These are phyloP conservation scores for Fermentozyma sake DNA, from an alignment of 1,139 yeast species.

Conservation along the genomic window DNA sequence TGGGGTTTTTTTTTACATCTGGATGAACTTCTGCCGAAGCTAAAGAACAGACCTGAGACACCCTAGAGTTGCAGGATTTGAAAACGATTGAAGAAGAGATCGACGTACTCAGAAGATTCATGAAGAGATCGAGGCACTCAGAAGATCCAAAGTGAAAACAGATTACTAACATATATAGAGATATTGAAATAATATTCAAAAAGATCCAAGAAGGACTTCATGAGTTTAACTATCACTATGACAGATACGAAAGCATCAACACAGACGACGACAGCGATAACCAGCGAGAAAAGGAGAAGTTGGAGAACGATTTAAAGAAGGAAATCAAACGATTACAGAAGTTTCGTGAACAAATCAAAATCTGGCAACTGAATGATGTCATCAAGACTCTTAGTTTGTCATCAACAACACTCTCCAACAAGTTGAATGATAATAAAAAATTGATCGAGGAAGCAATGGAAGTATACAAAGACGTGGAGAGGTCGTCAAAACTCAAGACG, in stretches of 20 bases:
- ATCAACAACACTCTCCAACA: slow-evolving; percentile 13
- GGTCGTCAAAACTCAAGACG: slow-evolving; percentile 42
- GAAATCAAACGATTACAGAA: slow-evolving; percentile 26
- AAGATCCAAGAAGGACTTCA: slow-evolving; percentile 26
- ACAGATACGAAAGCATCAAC: slow-evolving; percentile 33
- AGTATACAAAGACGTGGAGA: slow-evolving; percentile 44
- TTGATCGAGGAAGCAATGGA: slow-evolving; percentile 49
- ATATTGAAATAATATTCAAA: slow-evolving; percentile 24
- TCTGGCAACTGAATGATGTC: slow-evolving; percentile 37
- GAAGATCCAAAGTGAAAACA: background rate
- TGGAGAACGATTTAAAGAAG: slow-evolving; percentile 23
- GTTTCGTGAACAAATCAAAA: slow-evolving; percentile 26
- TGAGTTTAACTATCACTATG: slow-evolving; percentile 39
- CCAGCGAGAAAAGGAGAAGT: slow-evolving; percentile 23
- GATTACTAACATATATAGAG: slow-evolving; percentile 13
- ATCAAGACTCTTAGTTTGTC: slow-evolving; percentile 22
- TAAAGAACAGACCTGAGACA: too few relatives aligned
- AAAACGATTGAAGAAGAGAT: background rate
- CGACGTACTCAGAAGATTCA: too few relatives aligned
- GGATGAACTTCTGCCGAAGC: too few relatives aligned
- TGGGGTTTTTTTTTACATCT: too few relatives aligned
- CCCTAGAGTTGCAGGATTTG: too few relatives aligned
- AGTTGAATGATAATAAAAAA: slow-evolving; percentile 39
- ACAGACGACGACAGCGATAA: slow-evolving; percentile 29
- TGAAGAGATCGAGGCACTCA: background rate